These are phyloP conservation scores for Biscogniauxia marginata DNA, from an alignment of 2,329 filamentous ascomycete genomes.

Conservation along the genomic window DNA sequence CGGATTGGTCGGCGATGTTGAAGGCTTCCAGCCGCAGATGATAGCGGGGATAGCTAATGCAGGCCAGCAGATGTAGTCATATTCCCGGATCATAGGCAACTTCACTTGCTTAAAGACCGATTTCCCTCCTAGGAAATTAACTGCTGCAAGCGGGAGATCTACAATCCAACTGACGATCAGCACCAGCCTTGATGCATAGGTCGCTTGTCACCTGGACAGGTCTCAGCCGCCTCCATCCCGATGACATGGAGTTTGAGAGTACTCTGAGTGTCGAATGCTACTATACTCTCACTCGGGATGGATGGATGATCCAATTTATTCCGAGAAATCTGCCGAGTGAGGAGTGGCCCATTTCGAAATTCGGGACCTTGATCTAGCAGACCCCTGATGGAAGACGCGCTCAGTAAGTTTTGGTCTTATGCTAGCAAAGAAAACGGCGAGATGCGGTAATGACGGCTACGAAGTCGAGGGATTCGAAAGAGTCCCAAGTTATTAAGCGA, in stretches of 20 bases:
- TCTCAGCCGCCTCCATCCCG: background rate
- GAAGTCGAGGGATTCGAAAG: background rate
- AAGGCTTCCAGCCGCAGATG: constrained; percentile 17
- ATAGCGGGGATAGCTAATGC: constrained; percentile 15
- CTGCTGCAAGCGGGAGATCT: background rate
- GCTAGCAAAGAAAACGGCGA: background rate
- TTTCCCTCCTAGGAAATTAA: background rate
- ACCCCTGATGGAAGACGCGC: background rate
- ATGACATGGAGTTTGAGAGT: background rate
- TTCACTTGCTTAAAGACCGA: background rate
- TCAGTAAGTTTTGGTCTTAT: background rate
- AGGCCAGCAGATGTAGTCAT: constrained; percentile 11
- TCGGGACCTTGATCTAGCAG: background rate
- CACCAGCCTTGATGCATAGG: background rate
- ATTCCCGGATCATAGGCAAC: background rate
- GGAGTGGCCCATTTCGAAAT: background rate
- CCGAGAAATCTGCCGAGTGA: background rate
- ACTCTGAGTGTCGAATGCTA: background rate
- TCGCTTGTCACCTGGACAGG: background rate
- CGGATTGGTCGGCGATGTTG: constrained; percentile 14
- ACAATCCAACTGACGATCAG: background rate
- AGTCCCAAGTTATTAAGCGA: background rate
- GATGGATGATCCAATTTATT: background rate
- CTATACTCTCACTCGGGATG: background rate
- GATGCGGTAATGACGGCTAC: background rate